Evolutionary conservation across 352 stramenopile species (phyloP), one percentile per base, ranked within the genome.

Genomic region (Globisporangium canariense): DNA sequence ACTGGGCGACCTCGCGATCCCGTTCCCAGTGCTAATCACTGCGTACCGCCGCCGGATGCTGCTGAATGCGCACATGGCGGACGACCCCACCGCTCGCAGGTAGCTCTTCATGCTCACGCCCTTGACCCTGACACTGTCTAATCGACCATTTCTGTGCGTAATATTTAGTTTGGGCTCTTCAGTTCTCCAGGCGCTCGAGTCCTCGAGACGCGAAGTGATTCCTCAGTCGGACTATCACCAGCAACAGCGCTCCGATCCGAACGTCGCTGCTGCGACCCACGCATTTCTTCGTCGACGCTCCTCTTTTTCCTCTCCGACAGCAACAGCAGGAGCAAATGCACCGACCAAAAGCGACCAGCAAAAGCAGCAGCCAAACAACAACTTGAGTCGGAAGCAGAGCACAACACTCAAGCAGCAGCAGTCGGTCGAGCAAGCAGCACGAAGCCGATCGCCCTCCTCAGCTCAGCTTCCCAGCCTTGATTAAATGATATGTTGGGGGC

Each of bases 31-130:
- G 20, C 70, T 93, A 28, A 93, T 93, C 72, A 91, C 82, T 3
- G 86, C 86, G 11, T 93, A 92, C 34, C 71, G 86, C 9, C 71
- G 86, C 4, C 79, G 83, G 3, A 92, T 94, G 85, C 71, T 92
- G 9, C 67, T 94, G n/a, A 88, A 91, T 45, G 85, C 85, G 0
- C 85, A 94, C 76, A 94, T 94, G 85, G 77, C 83, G 10, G 81
- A 83, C 11, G 84, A 91, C 55, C 62, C 78, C 0, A 67, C 75
- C 2, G 67, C 79, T 14, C 75, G 85, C 60, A 74, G 74, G 49
- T 70, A 5, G 1, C 16, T 10, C 6, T 56, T 16, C 6, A 25
- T 56, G 28, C 22, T 6, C 16, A 7, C 28, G 13, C 4, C 28
- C 30, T 43, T 40, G 30, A 41, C 16, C 20, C 28, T 2, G 28